These are phyloP conservation scores for Medakamo hakoo DNA, from an alignment of 139 green algal genomes.

Conservation along the genomic window DNA sequence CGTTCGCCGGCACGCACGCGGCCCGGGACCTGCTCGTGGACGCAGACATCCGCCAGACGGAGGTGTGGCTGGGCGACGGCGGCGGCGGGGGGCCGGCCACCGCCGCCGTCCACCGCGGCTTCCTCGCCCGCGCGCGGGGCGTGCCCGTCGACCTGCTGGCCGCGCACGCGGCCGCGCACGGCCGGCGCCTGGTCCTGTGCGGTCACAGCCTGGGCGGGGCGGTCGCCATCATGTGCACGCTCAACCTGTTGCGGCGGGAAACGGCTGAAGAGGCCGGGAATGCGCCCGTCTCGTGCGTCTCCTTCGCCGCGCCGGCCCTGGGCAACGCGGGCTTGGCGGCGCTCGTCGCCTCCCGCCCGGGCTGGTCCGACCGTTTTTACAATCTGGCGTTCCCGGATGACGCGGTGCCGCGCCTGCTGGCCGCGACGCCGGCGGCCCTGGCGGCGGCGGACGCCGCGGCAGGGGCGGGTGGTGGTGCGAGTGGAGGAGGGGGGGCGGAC, in stretches of 20 bases:
- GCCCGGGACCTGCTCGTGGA: background rate
- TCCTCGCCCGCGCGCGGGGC: background rate
- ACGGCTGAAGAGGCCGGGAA: background rate
- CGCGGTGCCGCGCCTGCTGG: background rate
- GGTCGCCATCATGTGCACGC: background rate
- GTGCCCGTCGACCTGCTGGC: background rate
- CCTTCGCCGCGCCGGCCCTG: conserved; percentile 1
- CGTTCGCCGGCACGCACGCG: background rate
- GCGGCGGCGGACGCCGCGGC: background rate
- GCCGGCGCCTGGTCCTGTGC: background rate
- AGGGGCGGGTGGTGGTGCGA: too few relatives aligned
- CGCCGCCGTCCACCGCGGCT: conserved; percentile 1
- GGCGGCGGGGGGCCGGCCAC: too few relatives aligned
- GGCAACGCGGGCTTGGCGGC: conserved; percentile 1
- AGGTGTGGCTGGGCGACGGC: background rate
- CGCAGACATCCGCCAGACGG: background rate
- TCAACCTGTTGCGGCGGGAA: background rate
- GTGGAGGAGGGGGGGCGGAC: background rate
- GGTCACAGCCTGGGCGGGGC: conserved; percentile 4
- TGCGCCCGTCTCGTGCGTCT: background rate
- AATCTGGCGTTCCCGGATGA: background rate
- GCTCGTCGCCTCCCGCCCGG: background rate
- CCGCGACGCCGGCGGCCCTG: background rate
- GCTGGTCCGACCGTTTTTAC: background rate
- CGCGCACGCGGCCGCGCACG: background rate